phyloP scores from a whole-genome alignment of 306 rosid species.

The Prunus fruticosa region DNA sequence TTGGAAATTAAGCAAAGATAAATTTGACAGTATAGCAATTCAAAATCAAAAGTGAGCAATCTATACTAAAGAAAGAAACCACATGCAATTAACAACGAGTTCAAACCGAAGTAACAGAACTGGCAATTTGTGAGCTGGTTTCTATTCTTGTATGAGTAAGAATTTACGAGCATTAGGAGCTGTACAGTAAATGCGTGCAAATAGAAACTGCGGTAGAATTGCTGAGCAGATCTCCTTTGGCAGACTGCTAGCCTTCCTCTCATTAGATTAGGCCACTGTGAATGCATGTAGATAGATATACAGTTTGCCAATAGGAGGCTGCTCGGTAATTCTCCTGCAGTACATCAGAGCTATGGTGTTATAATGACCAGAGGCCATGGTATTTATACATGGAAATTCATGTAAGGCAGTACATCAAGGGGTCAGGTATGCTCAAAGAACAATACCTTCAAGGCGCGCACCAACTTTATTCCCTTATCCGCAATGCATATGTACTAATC shows the following conservation, averaged over 20 bases:
- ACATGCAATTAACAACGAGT: background rate
- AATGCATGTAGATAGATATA: background rate
- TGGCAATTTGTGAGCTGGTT: background rate
- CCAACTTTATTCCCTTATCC: slow-evolving; percentile 18
- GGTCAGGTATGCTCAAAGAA: slow-evolving; percentile 1
- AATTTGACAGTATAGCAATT: background rate
- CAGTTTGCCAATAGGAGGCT: slow-evolving; percentile 8
- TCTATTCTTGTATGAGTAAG: background rate
- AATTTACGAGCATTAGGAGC: background rate
- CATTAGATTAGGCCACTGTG: background rate
- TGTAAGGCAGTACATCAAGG: no score
- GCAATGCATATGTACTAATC: background rate
- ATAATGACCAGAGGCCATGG: background rate
- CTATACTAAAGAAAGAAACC: background rate
- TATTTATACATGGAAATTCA: background rate
- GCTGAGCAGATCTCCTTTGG: slow-evolving; percentile 26
- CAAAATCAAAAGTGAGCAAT: background rate
- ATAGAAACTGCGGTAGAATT: slow-evolving; percentile 15
- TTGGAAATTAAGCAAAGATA: background rate
- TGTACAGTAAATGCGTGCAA: background rate
- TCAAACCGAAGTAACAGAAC: background rate
- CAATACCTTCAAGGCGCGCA: background rate
- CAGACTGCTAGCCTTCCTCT: background rate
- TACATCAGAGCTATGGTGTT: background rate
- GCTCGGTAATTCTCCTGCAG: slow-evolving; percentile 24